Evolutionary conservation across 2,329 filamentous ascomycete species (phyloP).

Genomic region (Phaeophleospora eucalypticola): DNA sequence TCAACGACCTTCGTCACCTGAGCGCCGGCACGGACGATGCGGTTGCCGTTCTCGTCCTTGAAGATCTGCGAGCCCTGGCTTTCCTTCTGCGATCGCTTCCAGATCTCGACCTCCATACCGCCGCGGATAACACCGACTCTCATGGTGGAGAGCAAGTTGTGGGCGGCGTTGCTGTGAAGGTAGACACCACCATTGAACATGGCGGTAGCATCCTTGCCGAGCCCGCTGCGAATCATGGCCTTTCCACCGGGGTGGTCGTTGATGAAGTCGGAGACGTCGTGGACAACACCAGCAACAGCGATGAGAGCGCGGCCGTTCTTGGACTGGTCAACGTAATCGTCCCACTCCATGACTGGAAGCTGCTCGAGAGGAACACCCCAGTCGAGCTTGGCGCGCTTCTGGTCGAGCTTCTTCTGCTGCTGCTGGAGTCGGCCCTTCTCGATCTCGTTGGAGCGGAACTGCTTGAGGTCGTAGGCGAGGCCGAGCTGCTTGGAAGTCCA

Average conservation of each 20-base stretch:
- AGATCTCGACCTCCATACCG: slow-evolving; percentile 86
- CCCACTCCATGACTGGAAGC: slow-evolving; percentile 81
- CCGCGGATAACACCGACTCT: slow-evolving; percentile 80
- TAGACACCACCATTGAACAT: slow-evolving; percentile 93
- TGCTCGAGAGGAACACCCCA: slow-evolving; percentile 84
- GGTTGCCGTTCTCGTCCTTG: slow-evolving; percentile 75
- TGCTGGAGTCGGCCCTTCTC: slow-evolving; percentile 88
- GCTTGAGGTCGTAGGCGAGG: slow-evolving; percentile 80
- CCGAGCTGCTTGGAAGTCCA: slow-evolving; percentile 79
- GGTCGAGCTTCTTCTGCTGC: slow-evolving; percentile 87
- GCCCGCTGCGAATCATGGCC: slow-evolving; percentile 74
- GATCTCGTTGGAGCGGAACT: slow-evolving; percentile 88
- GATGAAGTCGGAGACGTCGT: slow-evolving; percentile 80
- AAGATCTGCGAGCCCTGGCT: slow-evolving; percentile 77
- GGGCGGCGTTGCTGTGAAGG: slow-evolving; percentile 82
- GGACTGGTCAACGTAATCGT: slow-evolving; percentile 73
- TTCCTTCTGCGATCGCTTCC: slow-evolving; percentile 80
- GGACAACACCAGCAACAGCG: slow-evolving; percentile 77
- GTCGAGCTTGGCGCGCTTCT: slow-evolving; percentile 75
- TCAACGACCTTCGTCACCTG: slow-evolving; percentile 81
- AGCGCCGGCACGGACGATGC: slow-evolving; percentile 78
- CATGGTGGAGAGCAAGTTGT: slow-evolving; percentile 86
- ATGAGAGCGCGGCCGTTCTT: slow-evolving; percentile 74
- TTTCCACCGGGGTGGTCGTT: slow-evolving; percentile 87
- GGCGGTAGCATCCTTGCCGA: slow-evolving; percentile 83